Evolutionary conservation across 1,284 basidiomycete species (phyloP).

Genomic region (Termitomyces sp.): DNA sequence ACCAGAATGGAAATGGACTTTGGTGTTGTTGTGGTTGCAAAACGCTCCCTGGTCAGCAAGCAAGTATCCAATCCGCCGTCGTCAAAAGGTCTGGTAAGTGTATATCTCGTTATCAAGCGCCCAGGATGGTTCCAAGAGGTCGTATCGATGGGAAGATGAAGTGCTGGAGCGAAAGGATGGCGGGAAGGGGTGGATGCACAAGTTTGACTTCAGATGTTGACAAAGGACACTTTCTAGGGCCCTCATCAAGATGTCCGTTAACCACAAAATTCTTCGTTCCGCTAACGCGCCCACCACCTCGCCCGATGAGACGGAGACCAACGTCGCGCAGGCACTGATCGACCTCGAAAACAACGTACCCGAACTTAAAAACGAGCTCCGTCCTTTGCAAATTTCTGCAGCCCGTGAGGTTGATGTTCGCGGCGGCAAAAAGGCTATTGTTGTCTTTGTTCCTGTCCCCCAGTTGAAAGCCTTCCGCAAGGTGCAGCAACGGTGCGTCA

Average conservation of each 20-base stretch:
- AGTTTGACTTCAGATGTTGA: constrained; percentile 41
- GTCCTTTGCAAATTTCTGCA: constrained; percentile 94
- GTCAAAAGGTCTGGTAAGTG: constrained; percentile 43
- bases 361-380: constrained; percentile 95
- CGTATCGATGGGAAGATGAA: constrained; percentile 17
- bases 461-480: constrained; percentile 99
- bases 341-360: constrained; percentile 98
- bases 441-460: constrained; percentile 97
- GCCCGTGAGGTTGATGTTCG: constrained; percentile 99
- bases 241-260: constrained; percentile 64
- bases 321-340: constrained; percentile 92
- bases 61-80: constrained; percentile 30
- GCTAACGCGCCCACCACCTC: constrained; percentile 90
- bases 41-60: constrained; percentile 24
- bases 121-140: constrained; percentile 16
- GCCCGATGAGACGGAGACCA: constrained; percentile 90
- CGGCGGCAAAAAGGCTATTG: constrained; percentile 99
- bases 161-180: constrained; percentile 20
- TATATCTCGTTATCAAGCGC: constrained; percentile 21
- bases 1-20: constrained; percentile 19
- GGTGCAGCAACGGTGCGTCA: constrained; percentile 89
- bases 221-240: constrained; percentile 28
- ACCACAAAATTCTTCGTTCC: constrained; percentile 88
- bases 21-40: constrained; percentile 30
- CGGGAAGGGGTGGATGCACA: constrained; percentile 39